Evolutionary conservation across 352 stramenopile species (phyloP).

Genomic region (Pythium rishiriense): DNA sequence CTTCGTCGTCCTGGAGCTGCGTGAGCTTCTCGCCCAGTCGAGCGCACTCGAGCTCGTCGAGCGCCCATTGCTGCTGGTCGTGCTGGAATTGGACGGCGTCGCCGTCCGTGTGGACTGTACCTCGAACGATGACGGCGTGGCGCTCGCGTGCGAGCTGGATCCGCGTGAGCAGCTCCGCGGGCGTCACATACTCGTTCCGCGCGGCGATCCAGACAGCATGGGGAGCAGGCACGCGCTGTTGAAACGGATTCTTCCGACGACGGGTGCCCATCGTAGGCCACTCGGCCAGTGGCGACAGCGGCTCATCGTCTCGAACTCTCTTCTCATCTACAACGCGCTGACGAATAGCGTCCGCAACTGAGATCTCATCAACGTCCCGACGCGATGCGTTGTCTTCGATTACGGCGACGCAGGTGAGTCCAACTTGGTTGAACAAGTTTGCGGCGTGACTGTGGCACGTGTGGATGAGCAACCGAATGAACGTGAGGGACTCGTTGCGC

Average conservation of each 20-base stretch:
- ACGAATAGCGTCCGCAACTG: neutral
- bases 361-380: neutral
- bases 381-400: neutral
- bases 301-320: neutral
- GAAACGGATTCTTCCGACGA: neutral
- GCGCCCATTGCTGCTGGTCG: conserved; percentile 4
- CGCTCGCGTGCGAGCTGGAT: conserved; percentile 32
- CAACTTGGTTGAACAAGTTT: conserved; percentile 63
- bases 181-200: conserved; percentile 30
- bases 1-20: neutral
- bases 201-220: conserved; percentile 35
- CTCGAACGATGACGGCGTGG: conserved; percentile 4
- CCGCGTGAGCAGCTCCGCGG: conserved; percentile 36
- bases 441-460: conserved; percentile 37
- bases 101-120: neutral
- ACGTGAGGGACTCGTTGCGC: conserved; percentile 21
- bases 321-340: neutral
- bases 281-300: neutral
- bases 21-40: conserved; percentile 26
- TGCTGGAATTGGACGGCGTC: neutral
- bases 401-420: conserved; percentile 33
- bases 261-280: neutral
- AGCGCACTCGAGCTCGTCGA: conserved; percentile 15
- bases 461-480: conserved; percentile 48
- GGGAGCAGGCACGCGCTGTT: neutral